Evolutionary conservation across 345 rosid species (phyloP).

Genomic region (Fremontodendron californicum): DNA sequence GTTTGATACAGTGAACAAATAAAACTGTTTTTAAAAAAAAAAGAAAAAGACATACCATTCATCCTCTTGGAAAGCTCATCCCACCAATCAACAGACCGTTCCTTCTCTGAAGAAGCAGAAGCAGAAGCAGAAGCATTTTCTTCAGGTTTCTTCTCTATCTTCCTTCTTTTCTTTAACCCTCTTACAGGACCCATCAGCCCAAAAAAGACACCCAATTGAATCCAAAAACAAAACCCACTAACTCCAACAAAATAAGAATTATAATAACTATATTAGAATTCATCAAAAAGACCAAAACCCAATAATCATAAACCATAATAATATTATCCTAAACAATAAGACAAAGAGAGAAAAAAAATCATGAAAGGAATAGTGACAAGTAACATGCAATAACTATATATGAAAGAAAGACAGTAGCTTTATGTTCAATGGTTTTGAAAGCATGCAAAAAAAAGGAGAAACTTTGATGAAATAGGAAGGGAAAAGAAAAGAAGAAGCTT

Average conservation of each 20-base stretch:
- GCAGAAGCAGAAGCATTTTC: slow-evolving; percentile 41
- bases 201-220: slow-evolving; percentile 26
- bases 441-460: slow-evolving; percentile 26
- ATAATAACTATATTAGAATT: slow-evolving; percentile 17
- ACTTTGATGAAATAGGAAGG: background rate
- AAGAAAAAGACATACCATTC: slow-evolving; percentile 30
- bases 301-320: slow-evolving; percentile 16
- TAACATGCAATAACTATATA: slow-evolving; percentile 27
- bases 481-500: background rate
- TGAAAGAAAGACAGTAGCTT: background rate
- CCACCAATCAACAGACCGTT: slow-evolving; percentile 46
- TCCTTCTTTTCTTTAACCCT: slow-evolving; percentile 38
- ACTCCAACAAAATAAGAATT: slow-evolving; percentile 18
- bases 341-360: slow-evolving; percentile 21
- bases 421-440: slow-evolving; percentile 6
- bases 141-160: slow-evolving; percentile 30
- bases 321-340: background rate
- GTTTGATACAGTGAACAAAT: background rate
- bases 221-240: slow-evolving; percentile 25
- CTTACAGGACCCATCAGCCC: slow-evolving; percentile 43
- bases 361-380: slow-evolving; percentile 19
- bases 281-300: slow-evolving; percentile 25
- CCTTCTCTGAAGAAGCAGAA: slow-evolving; percentile 30
- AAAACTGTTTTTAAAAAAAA: no score
- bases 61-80: slow-evolving; percentile 39